phyloP scores from a whole-genome alignment of 2,329 filamentous ascomycete genomes.

The Epichloe scottii region DNA sequence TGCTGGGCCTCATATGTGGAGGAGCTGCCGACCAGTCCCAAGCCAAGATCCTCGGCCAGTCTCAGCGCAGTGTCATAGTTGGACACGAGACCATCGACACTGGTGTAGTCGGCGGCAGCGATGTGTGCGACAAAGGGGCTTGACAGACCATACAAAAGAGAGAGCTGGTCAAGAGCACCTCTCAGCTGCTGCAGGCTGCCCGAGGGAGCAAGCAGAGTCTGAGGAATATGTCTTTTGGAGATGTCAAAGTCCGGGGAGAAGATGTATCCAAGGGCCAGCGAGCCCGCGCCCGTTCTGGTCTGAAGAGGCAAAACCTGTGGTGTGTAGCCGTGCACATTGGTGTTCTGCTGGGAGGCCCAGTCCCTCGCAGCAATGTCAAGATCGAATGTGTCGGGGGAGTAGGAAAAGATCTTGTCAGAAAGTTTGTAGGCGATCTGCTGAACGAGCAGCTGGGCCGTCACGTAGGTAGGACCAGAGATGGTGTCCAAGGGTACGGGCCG shows the following conservation, averaged over 20 bases:
- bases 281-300: constrained; percentile 77
- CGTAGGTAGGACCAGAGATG: constrained; percentile 80
- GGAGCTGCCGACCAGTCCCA: constrained; percentile 73
- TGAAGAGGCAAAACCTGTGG: constrained; percentile 72
- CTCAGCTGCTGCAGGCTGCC: constrained; percentile 71
- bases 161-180: constrained; percentile 78
- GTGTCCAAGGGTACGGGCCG: constrained; percentile 40
- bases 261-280: constrained; percentile 88
- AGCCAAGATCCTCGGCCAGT: constrained; percentile 77
- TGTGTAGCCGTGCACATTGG: constrained; percentile 71
- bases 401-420: constrained; percentile 95
- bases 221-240: constrained; percentile 79
- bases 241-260: constrained; percentile 96
- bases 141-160: constrained; percentile 79
- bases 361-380: constrained; percentile 70
- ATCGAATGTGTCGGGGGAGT: constrained; percentile 87
- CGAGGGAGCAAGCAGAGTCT: constrained; percentile 79
- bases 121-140: constrained; percentile 90
- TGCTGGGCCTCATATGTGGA: constrained; percentile 90
- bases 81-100: constrained; percentile 58
- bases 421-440: constrained; percentile 93
- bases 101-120: constrained; percentile 76
- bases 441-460: constrained; percentile 83
- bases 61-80: constrained; percentile 76
- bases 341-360: constrained; percentile 59